Conservation (phyloP, 176 grass and related monocot genomes). For the Oryza meridionalis region DNA sequence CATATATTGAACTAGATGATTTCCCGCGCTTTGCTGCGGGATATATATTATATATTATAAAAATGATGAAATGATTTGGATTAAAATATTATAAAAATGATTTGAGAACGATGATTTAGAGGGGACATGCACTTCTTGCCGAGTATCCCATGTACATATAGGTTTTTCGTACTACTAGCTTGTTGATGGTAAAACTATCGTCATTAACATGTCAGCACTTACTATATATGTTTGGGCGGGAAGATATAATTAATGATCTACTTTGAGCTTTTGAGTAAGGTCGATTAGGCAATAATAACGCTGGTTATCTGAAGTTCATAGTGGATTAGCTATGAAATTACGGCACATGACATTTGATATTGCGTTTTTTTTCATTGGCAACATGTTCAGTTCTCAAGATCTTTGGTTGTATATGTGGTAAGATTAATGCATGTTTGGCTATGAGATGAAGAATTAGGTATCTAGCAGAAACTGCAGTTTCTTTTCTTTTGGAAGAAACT, state of each 20-base stretch:
- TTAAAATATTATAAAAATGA: no score
- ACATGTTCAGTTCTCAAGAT: not conserved
- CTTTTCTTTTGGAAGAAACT: no score
- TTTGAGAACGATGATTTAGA: no score
- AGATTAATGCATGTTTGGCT: not conserved
- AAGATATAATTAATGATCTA: not conserved
- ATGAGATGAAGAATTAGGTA: not conserved
- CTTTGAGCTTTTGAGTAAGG: not conserved
- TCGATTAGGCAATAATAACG: not conserved
- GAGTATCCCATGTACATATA: not conserved
- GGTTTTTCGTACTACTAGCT: not conserved
- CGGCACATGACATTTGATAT: not conserved
- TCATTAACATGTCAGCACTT: not conserved
- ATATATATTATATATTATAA: no score
- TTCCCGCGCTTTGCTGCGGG: no score
- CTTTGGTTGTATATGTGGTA: not conserved
- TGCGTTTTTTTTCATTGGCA: not conserved
- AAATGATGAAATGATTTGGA: no score
- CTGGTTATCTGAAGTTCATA: not conserved
- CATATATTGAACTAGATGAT: not conserved
- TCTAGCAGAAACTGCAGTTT: no score
- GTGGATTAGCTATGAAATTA: not conserved
- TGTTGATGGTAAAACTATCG: not conserved
- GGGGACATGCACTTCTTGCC: not conserved
- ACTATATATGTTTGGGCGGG: not conserved